A percentile compares a stretch with the other conserved stretches of the same genome.
Evolutionary conservation across 2,329 filamentous ascomycete genomes (phyloP).

Genomic region (Ustulina deusta): DNA sequence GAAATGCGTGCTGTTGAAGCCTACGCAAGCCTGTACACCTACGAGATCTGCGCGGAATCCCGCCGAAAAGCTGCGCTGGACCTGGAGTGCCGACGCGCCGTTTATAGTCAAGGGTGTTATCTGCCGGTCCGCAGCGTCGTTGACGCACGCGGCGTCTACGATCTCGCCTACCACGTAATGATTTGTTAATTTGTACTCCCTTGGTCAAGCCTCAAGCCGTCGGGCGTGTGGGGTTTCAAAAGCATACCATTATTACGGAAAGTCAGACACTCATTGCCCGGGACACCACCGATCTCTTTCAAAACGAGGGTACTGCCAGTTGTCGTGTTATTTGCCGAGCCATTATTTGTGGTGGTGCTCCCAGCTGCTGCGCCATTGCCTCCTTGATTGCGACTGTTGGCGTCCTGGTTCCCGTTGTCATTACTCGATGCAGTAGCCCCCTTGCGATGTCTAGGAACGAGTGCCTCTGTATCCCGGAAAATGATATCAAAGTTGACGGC

Average conservation of each 20-base stretch:
- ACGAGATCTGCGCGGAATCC: slow-evolving; percentile 56
- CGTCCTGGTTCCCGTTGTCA: slow-evolving; percentile 28
- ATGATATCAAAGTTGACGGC: slow-evolving; percentile 36
- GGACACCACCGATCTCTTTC: slow-evolving; percentile 54
- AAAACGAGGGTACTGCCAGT: slow-evolving; percentile 52
- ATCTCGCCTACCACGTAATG: slow-evolving; percentile 50
- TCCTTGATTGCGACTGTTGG: slow-evolving; percentile 10
- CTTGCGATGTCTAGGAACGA: slow-evolving; percentile 13
- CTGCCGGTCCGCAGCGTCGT: slow-evolving; percentile 55
- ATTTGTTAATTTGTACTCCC: neutral
- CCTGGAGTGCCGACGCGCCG: slow-evolving; percentile 51
- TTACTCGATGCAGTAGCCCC: slow-evolving; percentile 17
- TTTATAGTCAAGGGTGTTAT: slow-evolving; percentile 53
- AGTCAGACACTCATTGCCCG: slow-evolving; percentile 55
- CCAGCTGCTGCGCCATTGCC: slow-evolving; percentile 7
- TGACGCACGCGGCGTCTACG: slow-evolving; percentile 56
- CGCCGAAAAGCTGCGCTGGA: slow-evolving; percentile 55
- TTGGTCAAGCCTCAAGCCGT: neutral
- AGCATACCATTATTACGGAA: slow-evolving; percentile 54
- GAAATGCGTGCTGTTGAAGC: slow-evolving; percentile 56
- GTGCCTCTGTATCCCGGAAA: slow-evolving; percentile 3
- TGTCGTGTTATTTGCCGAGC: slow-evolving; percentile 6
- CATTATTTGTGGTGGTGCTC: slow-evolving; percentile 4
- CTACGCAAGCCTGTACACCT: slow-evolving; percentile 53
- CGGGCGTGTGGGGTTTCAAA: neutral